Base-by-base conservation (phyloP, 2,329 filamentous ascomycete species). In the Seiridium unicorne region DNA sequence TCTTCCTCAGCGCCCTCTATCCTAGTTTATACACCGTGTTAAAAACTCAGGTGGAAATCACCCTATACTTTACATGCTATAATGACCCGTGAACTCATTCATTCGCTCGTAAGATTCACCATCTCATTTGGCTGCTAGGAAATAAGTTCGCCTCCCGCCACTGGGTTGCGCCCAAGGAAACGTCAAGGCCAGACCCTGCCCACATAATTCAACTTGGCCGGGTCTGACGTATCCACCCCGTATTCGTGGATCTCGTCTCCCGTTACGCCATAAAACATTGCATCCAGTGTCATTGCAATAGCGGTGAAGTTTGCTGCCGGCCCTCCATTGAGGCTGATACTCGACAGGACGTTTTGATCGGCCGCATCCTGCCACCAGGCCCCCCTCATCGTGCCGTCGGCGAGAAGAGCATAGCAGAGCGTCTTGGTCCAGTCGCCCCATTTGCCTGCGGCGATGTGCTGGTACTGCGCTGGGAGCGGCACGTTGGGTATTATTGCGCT, bases 271-370 rank as follows among this genome's bases (percentile, higher is more conserved):
- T 68, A 68, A 36, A 68, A 64, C 60, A 64, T 62, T 3, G 61
- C 65, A 49, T 68, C 66, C 26, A 57, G 60, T 40, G 64, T 66
- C 59, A 63, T 63, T 26, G 66, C 63, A 7, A 68, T 66, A 9
- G 65, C 65, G 1, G 62, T 64, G 56, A 68, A 68, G 38, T 62
- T 66, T 51, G 48, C 46, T 3, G 62, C 60, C 36, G 61, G 61
- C 35, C 64, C 55, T 13, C 59, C 61, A 32, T 63, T 42, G 47
- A 51, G 57, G 32, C n/a, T 60, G 60, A 51, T 61, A 44, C 44
- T 60, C 11, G 55, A 44, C 11, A 57, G 55, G 4, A 44, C 40
- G 13, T 46, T 57, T 11, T 35, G 26, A 4, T 34, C 31, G 7
- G 49, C 11, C 42, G 9, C 49, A 36, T 44, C 49, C 18, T 35